These are phyloP conservation scores for Diplodia sapinea DNA, from an alignment of 2,329 filamentous ascomycete genomes.

Conservation along the genomic window DNA sequence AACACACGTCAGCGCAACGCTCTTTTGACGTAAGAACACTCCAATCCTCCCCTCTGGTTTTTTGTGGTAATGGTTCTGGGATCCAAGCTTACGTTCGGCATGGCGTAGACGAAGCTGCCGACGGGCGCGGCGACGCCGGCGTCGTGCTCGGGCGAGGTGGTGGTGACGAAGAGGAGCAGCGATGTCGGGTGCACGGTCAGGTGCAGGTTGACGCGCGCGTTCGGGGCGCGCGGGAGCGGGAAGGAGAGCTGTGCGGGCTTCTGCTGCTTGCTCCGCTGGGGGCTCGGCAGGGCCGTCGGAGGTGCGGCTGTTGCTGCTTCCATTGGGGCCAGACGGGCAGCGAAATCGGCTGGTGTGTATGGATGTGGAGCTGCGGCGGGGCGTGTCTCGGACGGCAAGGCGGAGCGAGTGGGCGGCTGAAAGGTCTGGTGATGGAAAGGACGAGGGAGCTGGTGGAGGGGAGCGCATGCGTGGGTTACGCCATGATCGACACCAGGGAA, in stretches of 20 bases:
- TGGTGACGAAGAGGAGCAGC: constrained; percentile 63
- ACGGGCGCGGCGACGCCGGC: constrained; percentile 53
- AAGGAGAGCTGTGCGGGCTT: constrained; percentile 61
- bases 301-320: constrained; percentile 32
- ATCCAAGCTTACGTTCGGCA: constrained; percentile 74
- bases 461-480: constrained; percentile 1
- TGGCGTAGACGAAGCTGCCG: constrained; percentile 91
- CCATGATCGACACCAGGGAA: constrained; percentile 20
- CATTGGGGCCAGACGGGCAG: constrained; percentile 36
- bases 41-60: too few species aligned
- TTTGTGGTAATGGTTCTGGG: background rate
- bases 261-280: background rate
- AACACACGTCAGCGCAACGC: background rate
- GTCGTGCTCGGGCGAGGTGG: constrained; percentile 54
- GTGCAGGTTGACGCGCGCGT: constrained; percentile 65
- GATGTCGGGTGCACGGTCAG: constrained; percentile 61
- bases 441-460: background rate
- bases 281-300: background rate
- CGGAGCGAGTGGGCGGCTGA: background rate
- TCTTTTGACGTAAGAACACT: background rate
- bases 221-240: constrained; percentile 61
- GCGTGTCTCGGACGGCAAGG: background rate
- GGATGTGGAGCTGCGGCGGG: background rate
- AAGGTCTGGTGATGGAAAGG: background rate
- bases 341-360: background rate